Conservation (phyloP, 208 protist genomes). For the Trypanosoma scelopori region DNA sequence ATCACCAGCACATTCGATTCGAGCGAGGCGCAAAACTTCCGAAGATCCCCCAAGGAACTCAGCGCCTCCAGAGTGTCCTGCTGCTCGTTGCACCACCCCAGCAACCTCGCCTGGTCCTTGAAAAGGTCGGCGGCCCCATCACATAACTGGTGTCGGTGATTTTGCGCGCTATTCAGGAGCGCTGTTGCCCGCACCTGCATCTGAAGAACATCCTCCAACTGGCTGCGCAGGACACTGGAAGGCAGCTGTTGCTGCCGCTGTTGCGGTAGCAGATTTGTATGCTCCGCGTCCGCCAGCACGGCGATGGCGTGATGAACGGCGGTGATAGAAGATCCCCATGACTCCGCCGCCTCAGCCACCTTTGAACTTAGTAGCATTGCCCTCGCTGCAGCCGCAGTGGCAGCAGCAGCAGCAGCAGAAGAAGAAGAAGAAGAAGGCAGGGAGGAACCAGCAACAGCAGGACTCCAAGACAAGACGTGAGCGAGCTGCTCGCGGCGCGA, state of each 20-base stretch:
- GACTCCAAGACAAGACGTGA: slow-evolving; percentile 10
- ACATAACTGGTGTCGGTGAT: slow-evolving; percentile 44
- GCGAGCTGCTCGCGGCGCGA: slow-evolving; percentile 14
- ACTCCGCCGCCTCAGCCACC: slow-evolving; percentile 34
- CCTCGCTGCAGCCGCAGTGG: too few relatives aligned
- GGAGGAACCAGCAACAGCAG: background rate
- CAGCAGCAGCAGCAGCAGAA: too few relatives aligned
- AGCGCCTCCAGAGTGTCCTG: slow-evolving; percentile 56
- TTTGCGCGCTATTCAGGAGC: slow-evolving; percentile 67
- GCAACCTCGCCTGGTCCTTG: slow-evolving; percentile 63
- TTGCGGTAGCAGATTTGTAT: background rate
- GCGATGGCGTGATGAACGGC: slow-evolving; percentile 34
- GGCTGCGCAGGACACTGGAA: slow-evolving; percentile 47
- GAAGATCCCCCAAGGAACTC: slow-evolving; percentile 45
- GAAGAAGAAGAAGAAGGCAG: too few relatives aligned
- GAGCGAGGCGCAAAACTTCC: slow-evolving; percentile 74
- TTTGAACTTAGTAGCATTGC: background rate
- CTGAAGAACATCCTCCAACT: slow-evolving; percentile 61
- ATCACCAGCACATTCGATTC: slow-evolving; percentile 75
- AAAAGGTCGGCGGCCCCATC: slow-evolving; percentile 62
- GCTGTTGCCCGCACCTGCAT: slow-evolving; percentile 73
- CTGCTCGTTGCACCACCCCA: slow-evolving; percentile 84
- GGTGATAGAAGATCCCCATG: slow-evolving; percentile 55
- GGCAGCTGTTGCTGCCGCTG: slow-evolving; percentile 7
- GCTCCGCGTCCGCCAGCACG: slow-evolving; percentile 44